These are phyloP conservation scores for Elaphomyces granulatus DNA, from an alignment of 495 filamentous ascomycete genomes.

Conservation along the genomic window DNA sequence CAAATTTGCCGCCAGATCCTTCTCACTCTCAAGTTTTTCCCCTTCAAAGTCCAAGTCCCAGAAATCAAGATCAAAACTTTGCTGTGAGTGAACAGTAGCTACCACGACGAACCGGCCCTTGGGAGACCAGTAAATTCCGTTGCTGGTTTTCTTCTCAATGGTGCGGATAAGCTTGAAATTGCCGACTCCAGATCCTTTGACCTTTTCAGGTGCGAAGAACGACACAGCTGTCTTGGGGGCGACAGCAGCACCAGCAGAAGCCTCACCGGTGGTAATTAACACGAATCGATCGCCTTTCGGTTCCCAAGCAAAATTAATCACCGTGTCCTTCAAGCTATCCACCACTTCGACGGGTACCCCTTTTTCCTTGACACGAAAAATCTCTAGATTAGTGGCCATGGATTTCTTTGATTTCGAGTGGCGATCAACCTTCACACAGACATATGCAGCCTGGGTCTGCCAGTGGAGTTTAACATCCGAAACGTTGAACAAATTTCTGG, in stretches of 20 bases:
- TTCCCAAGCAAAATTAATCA: conserved; percentile 99
- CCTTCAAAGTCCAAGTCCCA: conserved; percentile 96
- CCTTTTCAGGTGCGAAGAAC: conserved; percentile 93
- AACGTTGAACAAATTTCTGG: conserved; percentile 93
- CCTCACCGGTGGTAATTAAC: conserved; percentile 86
- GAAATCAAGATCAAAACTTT: conserved; percentile 92
- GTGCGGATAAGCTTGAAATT: conserved; percentile 94
- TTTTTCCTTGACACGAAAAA: conserved; percentile 93
- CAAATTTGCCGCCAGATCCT: conserved; percentile 87
- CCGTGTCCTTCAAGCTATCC: conserved; percentile 90
- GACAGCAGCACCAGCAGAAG: conserved; percentile 58
- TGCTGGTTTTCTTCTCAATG: conserved; percentile 96
- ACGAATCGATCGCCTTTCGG: conserved; percentile 95
- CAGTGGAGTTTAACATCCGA: conserved; percentile 88
- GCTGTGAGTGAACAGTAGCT: conserved; percentile 78
- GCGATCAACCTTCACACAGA: conserved; percentile 96
- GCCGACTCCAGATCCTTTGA: conserved; percentile 59
- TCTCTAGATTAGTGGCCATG: conserved; percentile 89
- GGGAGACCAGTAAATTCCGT: conserved; percentile 99
- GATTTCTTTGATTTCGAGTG: conserved; percentile 99
- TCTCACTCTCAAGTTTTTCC: conserved; percentile 81
- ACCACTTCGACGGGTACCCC: conserved; percentile 96
- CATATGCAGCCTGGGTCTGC: conserved; percentile 85
- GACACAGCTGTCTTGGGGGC: conserved; percentile 88
- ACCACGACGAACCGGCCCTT: conserved; percentile 89